Evolutionary conservation across 176 grass and related monocot species (phyloP).

Genomic region (Bolboschoenus planiculmis): DNA sequence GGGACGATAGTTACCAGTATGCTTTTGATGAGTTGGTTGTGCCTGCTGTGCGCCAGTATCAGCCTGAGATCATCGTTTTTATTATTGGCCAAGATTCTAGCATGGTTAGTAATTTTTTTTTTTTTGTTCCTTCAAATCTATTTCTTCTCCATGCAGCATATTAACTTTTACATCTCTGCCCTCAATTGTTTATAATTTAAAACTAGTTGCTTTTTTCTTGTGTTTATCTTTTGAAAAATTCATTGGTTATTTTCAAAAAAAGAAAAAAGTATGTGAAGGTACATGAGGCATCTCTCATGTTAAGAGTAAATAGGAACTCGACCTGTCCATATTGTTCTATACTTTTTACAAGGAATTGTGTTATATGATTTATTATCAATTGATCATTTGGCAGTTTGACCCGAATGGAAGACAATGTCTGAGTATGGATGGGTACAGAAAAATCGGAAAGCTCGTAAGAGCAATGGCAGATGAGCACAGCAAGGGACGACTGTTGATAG

Average conservation of each 20-base stretch:
- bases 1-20: constrained; percentile 69
- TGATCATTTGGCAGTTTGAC: constrained; percentile 56
- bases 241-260: neutral
- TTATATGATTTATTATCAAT: neutral
- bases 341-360: neutral
- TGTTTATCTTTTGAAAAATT: neutral
- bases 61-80: constrained; percentile 69
- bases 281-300: neutral
- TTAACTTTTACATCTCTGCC: neutral
- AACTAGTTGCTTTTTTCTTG: neutral
- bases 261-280: neutral
- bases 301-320: neutral
- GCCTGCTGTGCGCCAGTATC: constrained; percentile 55
- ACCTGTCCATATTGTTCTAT: neutral
- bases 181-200: neutral
- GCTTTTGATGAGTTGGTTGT: constrained; percentile 65
- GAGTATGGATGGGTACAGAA: constrained; percentile 72
- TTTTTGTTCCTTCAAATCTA: neutral
- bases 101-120: constrained; percentile 41
- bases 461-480: constrained; percentile 33
- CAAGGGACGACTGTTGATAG: constrained; percentile 53
- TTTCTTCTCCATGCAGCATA: neutral
- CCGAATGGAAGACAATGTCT: constrained; percentile 92
- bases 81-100: constrained; percentile 84
- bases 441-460: constrained; percentile 50